Evolutionary conservation across 371 early-diverging fungal species (phyloP).

Genomic region (Globomyces sp.): DNA sequence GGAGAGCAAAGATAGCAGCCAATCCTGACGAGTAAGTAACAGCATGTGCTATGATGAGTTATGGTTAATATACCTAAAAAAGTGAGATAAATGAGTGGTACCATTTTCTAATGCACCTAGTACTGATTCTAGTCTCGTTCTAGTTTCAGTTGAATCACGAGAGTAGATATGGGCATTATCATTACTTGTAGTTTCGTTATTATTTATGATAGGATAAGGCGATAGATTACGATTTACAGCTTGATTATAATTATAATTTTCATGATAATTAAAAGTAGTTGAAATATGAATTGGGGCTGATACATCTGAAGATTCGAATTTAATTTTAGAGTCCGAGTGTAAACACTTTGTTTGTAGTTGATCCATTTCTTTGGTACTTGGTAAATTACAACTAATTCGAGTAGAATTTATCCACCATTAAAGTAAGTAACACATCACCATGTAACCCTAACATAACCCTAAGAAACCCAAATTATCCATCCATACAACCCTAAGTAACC

Average conservation of each 20-base stretch:
- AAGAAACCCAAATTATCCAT: too few species aligned
- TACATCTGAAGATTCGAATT: constrained; percentile 23
- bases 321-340: constrained; percentile 25
- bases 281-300: constrained; percentile 38
- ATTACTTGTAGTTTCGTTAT: too few species aligned
- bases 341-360: constrained; percentile 4
- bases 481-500: too few species aligned
- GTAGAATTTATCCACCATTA: too few species aligned
- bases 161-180: constrained; percentile 29
- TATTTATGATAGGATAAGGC: too few species aligned
- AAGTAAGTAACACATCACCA: too few species aligned
- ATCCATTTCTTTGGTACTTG: background rate
- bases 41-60: constrained; percentile 18
- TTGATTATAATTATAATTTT: constrained; percentile 23
- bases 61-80: too few species aligned
- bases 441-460: too few species aligned
- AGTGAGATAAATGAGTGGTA: too few species aligned
- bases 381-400: too few species aligned
- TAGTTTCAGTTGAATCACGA: constrained; percentile 26
- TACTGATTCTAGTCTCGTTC: constrained; percentile 30
- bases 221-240: constrained; percentile 16
- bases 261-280: constrained; percentile 35
- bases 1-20: constrained; percentile 38
- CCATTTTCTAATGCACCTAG: constrained; percentile 36
- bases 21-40: constrained; percentile 48